Percentiles rank a stretch among this genome's conserved stretches.
Evolutionary conservation across 768 basidiomycete genomes (phyloP).

Genomic region (Rhodosporidiobolus sp.): DNA sequence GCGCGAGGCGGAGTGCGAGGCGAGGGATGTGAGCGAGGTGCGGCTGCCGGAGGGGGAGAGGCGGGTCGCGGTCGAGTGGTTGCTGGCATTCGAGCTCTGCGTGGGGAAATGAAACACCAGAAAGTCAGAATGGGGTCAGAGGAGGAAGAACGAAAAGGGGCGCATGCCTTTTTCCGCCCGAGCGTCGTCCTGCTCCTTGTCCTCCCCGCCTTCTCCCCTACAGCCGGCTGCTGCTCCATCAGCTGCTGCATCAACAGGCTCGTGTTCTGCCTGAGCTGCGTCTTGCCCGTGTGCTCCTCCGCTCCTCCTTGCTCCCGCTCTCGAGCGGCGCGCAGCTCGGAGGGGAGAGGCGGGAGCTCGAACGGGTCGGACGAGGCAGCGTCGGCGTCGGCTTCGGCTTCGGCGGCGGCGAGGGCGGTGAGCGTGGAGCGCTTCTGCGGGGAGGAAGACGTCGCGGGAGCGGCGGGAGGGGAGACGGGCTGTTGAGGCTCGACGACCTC

Average conservation of each 20-base stretch:
- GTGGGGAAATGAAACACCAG: background rate
- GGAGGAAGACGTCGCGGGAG: background rate
- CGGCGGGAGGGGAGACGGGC: background rate
- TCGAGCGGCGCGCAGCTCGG: background rate
- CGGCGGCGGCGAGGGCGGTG: background rate
- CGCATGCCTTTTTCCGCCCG: conserved; percentile 4
- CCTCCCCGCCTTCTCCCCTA: background rate
- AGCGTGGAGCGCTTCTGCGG: background rate
- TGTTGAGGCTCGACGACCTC: background rate
- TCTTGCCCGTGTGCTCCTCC: background rate
- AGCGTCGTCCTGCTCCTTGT: background rate
- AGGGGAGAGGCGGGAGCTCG: background rate
- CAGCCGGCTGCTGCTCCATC: background rate
- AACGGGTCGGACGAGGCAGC: conserved; percentile 11
- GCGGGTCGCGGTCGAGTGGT: background rate
- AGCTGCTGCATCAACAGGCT: background rate
- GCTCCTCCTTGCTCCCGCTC: too few relatives aligned
- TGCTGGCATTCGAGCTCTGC: conserved; percentile 4
- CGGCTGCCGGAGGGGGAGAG: background rate
- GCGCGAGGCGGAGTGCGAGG: background rate
- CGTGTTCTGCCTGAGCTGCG: conserved; percentile 9
- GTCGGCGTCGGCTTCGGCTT: background rate
- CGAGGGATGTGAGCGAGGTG: background rate
- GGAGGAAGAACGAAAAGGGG: too few relatives aligned
- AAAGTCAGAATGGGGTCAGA: too few relatives aligned